Conservation (phyloP, 164 flowering plant species). For the Nymphaea thermarum region DNA sequence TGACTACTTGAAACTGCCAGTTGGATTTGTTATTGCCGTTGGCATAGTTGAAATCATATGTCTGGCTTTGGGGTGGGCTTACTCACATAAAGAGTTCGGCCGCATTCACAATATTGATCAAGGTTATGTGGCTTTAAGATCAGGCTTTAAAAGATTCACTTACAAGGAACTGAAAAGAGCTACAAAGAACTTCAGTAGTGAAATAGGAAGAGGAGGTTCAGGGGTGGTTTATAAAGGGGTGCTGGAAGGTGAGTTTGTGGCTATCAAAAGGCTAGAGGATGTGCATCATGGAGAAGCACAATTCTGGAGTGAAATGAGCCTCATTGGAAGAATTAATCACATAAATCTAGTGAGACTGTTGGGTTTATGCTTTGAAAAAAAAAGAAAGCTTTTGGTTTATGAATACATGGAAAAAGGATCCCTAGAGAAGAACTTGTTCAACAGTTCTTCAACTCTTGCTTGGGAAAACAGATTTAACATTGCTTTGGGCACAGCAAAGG, state of each 20-base stretch:
- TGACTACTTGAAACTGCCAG: not conserved
- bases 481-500: constrained; percentile 14
- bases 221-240: too few species aligned
- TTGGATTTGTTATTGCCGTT: constrained; percentile 7
- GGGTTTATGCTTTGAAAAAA: constrained; percentile 13
- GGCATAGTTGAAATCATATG: constrained; percentile 12
- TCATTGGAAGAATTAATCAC: constrained; percentile 15
- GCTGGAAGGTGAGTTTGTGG: constrained; percentile 11
- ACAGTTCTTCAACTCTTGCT: not conserved
- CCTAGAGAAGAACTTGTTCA: constrained; percentile 10
- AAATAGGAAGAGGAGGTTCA: constrained; percentile 16
- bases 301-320: constrained; percentile 20
- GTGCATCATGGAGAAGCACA: constrained; percentile 14
- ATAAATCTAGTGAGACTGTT: constrained; percentile 19
- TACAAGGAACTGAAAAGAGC: constrained; percentile 14
- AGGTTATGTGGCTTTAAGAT: constrained; percentile 8
- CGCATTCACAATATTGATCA: not conserved
- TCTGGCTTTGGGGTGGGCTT: constrained; percentile 10
- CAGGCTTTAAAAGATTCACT: constrained; percentile 13
- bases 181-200: constrained; percentile 12
- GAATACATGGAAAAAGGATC: constrained; percentile 15
- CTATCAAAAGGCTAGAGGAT: constrained; percentile 13
- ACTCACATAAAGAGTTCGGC: constrained; percentile 1
- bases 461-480: constrained; percentile 12
- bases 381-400: constrained; percentile 10